Evolutionary conservation across 2,329 filamentous ascomycete species (phyloP).

Genomic region (Fusarium brevicatenulatum): DNA sequence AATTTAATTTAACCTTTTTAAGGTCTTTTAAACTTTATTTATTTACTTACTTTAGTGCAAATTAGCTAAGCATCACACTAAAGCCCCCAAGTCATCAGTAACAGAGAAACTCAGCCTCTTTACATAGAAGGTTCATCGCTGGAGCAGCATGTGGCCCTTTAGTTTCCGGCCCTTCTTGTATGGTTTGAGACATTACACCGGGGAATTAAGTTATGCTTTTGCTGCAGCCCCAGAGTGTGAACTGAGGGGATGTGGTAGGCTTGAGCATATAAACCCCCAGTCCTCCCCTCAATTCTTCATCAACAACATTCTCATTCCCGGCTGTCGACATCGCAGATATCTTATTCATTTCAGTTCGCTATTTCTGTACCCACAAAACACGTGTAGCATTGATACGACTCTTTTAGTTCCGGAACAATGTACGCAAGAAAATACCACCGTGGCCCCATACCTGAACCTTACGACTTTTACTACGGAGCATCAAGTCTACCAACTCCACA

Average conservation of each 20-base stretch:
- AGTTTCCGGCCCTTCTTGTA: not conserved
- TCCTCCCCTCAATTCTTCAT: not conserved
- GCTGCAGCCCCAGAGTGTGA: fast-evolving
- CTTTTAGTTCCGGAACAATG: fast-evolving
- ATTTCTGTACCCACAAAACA: fast-evolving
- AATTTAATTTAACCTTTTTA: too few relatives aligned
- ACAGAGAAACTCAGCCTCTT: not conserved
- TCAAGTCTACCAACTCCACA: not conserved
- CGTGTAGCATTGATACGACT: fast-evolving
- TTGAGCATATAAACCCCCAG: not conserved
- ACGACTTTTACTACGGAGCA: fast-evolving
- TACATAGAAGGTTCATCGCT: not conserved
- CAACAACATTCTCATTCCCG: not conserved
- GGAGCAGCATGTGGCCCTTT: not conserved
- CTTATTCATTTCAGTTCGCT: fast-evolving
- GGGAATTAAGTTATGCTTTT: fast-evolving
- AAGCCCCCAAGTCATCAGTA: not conserved
- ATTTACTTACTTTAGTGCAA: too few relatives aligned
- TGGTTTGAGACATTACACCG: fast-evolving
- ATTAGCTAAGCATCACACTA: too few relatives aligned
- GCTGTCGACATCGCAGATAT: too few relatives aligned
- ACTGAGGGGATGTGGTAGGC: not conserved
- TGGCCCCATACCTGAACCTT: fast-evolving
- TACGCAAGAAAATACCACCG: not conserved
- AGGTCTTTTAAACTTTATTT: too few relatives aligned